phyloP scores from a whole-genome alignment of 2,329 filamentous ascomycete species.

The Akanthomyces dipterigenus region DNA sequence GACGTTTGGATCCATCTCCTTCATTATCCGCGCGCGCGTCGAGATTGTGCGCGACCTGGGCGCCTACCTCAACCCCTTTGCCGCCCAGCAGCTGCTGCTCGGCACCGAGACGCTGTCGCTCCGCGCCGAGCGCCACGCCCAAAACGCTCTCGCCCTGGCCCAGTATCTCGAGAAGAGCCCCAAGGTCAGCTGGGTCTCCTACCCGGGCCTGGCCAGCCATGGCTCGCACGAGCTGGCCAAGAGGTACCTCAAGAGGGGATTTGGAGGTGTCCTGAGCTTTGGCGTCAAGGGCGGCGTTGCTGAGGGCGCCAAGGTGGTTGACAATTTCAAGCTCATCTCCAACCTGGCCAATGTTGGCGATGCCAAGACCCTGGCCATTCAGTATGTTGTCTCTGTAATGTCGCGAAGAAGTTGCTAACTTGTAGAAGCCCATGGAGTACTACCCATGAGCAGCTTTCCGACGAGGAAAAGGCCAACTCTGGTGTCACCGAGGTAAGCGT shows the following conservation, averaged over 20 bases:
- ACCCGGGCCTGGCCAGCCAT: conserved; percentile 81
- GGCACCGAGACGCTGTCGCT: conserved; percentile 86
- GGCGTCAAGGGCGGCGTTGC: conserved; percentile 82
- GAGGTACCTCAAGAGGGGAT: conserved; percentile 79
- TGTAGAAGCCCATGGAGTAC: conserved; percentile 68
- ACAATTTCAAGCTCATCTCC: conserved; percentile 89
- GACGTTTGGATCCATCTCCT: conserved; percentile 76
- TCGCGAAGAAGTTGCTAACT: background rate
- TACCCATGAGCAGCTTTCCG: conserved; percentile 84
- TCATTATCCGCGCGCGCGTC: conserved; percentile 78
- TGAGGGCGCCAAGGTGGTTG: conserved; percentile 84
- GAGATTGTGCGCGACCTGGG: conserved; percentile 88
- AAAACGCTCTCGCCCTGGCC: conserved; percentile 75
- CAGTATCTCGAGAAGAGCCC: conserved; percentile 76
- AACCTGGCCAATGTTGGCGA: conserved; percentile 96
- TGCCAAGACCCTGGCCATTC: conserved; percentile 89
- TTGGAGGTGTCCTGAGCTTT: conserved; percentile 86
- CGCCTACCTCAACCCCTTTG: conserved; percentile 78
- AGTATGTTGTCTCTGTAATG: conserved; percentile 33
- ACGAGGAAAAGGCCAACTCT: conserved; percentile 71
- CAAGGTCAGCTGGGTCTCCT: conserved; percentile 88
- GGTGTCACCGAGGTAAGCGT: conserved; percentile 66
- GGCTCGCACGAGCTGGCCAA: conserved; percentile 72
- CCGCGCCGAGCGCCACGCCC: conserved; percentile 77
- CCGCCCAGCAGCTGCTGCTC: conserved; percentile 82